A percentile compares a stretch with the other conserved stretches of the same genome.
Conservation (phyloP, 2,329 filamentous ascomycete genomes). For the Sporothrix pallida region DNA sequence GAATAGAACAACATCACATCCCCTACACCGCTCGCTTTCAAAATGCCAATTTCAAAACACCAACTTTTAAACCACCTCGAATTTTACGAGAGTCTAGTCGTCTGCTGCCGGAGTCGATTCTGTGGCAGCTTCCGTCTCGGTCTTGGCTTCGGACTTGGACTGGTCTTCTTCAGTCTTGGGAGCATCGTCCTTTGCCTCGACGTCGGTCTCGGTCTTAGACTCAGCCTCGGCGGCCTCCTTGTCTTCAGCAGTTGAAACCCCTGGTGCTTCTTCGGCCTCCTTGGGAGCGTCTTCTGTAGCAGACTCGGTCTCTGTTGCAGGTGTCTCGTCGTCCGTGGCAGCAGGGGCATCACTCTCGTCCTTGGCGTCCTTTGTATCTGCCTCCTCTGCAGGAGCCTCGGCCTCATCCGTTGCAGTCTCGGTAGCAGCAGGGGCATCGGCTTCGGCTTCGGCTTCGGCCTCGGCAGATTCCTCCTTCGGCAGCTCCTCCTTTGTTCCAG, state of each 20-base stretch:
- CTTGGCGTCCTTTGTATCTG: neutral
- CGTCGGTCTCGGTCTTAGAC: neutral
- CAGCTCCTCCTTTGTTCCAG: neutral
- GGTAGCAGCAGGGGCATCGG: neutral
- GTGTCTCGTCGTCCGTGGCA: neutral
- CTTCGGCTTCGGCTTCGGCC: too few species aligned
- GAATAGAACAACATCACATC: neutral
- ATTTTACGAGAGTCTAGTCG: neutral
- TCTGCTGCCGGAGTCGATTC: slow-evolving; percentile 9
- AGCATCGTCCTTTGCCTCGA: neutral
- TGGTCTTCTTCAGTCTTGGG: neutral
- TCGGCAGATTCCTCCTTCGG: neutral
- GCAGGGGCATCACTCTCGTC: neutral
- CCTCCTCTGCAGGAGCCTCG: neutral
- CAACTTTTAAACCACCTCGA: too few species aligned
- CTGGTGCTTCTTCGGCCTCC: neutral
- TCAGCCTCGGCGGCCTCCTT: neutral
- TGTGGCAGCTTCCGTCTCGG: slow-evolving; percentile 12
- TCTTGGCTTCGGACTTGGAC: neutral
- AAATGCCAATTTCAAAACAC: neutral
- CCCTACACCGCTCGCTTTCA: too few species aligned
- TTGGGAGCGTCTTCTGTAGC: neutral
- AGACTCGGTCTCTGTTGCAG: neutral
- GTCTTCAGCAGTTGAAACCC: neutral
- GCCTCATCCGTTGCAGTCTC: neutral